Evolutionary conservation across 2,329 filamentous ascomycete species (phyloP).

Genomic region (Colletotrichum camelliae): DNA sequence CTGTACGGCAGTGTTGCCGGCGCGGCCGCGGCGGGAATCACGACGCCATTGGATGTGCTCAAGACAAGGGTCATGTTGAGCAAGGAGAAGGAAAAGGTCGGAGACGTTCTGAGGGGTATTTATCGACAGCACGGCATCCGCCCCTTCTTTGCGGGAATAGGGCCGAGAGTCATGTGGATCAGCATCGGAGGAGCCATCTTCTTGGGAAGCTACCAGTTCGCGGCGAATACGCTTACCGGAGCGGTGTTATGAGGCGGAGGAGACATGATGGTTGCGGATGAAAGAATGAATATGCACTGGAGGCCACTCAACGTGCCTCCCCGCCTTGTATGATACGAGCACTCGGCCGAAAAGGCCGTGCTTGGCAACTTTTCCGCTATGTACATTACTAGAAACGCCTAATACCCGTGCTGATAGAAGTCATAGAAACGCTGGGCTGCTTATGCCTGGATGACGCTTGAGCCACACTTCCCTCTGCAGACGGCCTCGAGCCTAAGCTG

Average conservation of each 20-base stretch:
- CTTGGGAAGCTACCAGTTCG: conserved; percentile 90
- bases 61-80: conserved; percentile 98
- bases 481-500: not conserved
- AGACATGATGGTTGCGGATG: not conserved
- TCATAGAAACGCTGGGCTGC: not conserved
- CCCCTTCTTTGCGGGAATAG: conserved; percentile 78
- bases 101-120: conserved; percentile 67
- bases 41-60: conserved; percentile 92
- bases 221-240: conserved; percentile 73
- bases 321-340: conserved; percentile 12
- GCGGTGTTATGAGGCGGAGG: not conserved
- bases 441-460: not conserved
- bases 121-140: conserved; percentile 66
- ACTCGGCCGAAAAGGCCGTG: not conserved
- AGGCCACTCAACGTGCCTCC: not conserved
- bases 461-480: not conserved
- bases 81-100: conserved; percentile 66
- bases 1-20: conserved; percentile 85
- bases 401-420: conserved; percentile 17
- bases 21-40: conserved; percentile 83
- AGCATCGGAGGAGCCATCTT: conserved; percentile 94
- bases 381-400: conserved; percentile 20
- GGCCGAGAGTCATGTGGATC: conserved; percentile 92
- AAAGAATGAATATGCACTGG: not conserved
- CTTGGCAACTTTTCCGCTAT: conserved; percentile 19